Evolutionary conservation across 176 grass and related monocot genomes (phyloP).

Genomic region (Tillandsia fasciculata): DNA sequence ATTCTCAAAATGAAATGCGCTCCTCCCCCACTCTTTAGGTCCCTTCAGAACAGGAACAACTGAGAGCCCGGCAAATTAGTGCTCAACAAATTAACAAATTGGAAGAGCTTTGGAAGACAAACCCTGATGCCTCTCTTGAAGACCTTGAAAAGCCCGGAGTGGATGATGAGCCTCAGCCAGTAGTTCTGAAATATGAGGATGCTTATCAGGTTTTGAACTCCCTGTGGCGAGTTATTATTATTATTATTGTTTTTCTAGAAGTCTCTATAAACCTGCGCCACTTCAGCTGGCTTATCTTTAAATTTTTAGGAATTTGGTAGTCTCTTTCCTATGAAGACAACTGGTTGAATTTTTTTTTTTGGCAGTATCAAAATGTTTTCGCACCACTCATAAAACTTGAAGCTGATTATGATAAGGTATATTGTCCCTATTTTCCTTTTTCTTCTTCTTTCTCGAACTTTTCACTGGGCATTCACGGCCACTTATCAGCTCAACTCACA

Average conservation of each 20-base stretch:
- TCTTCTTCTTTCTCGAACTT: not conserved
- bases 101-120: conserved; percentile 97
- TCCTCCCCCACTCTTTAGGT: conserved; percentile 34
- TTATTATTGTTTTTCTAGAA: not conserved
- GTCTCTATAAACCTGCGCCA: not conserved
- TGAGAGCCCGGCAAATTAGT: conserved; percentile 92
- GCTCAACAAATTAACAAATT: conserved; percentile 99
- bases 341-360: not conserved
- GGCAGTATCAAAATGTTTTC: conserved; percentile 99
- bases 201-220: conserved; percentile 80
- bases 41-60: conserved; percentile 93
- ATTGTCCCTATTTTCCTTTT: not conserved
- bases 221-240: not conserved
- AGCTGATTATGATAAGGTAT: conserved; percentile 99
- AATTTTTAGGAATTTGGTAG: not conserved
- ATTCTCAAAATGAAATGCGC: not conserved
- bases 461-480: not conserved
- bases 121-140: conserved; percentile 94
- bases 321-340: not conserved
- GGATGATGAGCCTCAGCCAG: conserved; percentile 85
- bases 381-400: conserved; percentile 96
- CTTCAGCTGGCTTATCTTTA: not conserved
- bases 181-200: conserved; percentile 96
- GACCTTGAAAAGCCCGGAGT: conserved; percentile 98
- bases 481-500: not conserved